phyloP scores from a whole-genome alignment of 176 grass and related monocot species.

The Musa schizocarpa region DNA sequence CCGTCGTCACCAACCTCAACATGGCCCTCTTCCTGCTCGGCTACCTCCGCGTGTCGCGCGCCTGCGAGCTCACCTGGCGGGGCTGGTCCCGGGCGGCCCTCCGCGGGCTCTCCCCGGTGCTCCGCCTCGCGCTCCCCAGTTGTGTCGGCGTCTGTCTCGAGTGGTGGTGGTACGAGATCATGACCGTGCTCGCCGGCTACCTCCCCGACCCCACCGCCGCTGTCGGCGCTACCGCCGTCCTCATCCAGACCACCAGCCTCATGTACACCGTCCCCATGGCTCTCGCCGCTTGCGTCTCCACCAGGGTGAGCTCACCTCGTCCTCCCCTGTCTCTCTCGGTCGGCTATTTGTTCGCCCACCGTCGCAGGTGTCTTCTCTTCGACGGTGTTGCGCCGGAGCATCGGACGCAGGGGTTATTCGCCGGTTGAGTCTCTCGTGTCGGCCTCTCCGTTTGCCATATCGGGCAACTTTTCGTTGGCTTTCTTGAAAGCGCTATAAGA shows the following conservation, averaged over 20 bases:
- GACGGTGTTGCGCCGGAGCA: neutral
- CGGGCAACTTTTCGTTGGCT: neutral
- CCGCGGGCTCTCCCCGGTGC: slow-evolving; percentile 36
- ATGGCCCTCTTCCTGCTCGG: slow-evolving; percentile 72
- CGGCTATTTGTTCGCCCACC: neutral
- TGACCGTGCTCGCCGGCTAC: slow-evolving; percentile 84
- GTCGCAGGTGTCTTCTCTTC: neutral
- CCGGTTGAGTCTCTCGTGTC: neutral
- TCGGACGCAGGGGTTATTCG: neutral
- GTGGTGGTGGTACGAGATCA: slow-evolving; percentile 99
- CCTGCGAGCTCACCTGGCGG: slow-evolving; percentile 54
- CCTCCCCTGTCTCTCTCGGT: neutral
- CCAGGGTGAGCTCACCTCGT: slow-evolving; percentile 38
- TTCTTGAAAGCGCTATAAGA: neutral
- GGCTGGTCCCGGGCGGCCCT: slow-evolving; percentile 41
- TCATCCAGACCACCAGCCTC: slow-evolving; percentile 93
- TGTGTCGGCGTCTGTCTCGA: slow-evolving; percentile 90
- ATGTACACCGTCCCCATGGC: slow-evolving; percentile 98
- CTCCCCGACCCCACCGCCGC: slow-evolving; percentile 62
- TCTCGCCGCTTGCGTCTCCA: slow-evolving; percentile 79
- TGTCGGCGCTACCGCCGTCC: slow-evolving; percentile 75
- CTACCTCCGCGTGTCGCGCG: slow-evolving; percentile 45
- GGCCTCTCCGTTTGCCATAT: neutral
- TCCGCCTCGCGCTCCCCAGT: slow-evolving; percentile 73
- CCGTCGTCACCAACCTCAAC: slow-evolving; percentile 85